Base-by-base conservation (phyloP, 768 basidiomycete species). In the Hemileccinum rubropunctum region DNA sequence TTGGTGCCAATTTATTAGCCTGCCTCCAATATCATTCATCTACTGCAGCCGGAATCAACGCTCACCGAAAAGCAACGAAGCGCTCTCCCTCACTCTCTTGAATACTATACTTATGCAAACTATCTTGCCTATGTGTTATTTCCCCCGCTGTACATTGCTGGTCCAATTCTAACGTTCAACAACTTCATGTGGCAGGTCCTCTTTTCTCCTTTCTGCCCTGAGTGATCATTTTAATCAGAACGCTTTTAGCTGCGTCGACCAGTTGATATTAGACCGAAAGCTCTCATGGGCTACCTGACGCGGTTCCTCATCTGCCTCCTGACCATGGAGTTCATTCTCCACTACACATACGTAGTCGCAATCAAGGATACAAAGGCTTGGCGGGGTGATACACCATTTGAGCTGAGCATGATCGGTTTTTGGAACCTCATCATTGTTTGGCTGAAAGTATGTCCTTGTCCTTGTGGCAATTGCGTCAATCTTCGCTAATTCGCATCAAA, bases 341-440 rank as follows among this genome's bases (percentile, higher is more conserved):
- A 99, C 64, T 91, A 80, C 66, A 97, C 98, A 88, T 94, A 97
- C 60, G 87, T 97, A 26, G 92, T 95, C 17, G 95, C 95, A 3
- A 95, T 98, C 72, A 98, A 98, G 68, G 91, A 95, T 56, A 73
- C 78, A 0, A 81, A 80, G 41, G 88, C 89, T 2, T 98, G 95
- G 95, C 56, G 64, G 4, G 89, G 88, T 5, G 80, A 86, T 58
- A 79, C 82, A 0, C 86, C 93, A 0, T 80, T 85, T 8, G 79
- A 98, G 63, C 77, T 98, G 17, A 83, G 83, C 58, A 88, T 97
- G 88, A 82, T 98, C 40, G 94, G 95, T 0, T 95, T 97, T 61
- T 98, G 95, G 95, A 98, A 95, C 63, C 76, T 98, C 41, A 88
- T 95, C 23, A 75, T 98, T 28, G 90, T 98, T 1, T 98, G 95